phyloP scores from a whole-genome alignment of 495 filamentous ascomycete species.

The Xeromyces bisporus region DNA sequence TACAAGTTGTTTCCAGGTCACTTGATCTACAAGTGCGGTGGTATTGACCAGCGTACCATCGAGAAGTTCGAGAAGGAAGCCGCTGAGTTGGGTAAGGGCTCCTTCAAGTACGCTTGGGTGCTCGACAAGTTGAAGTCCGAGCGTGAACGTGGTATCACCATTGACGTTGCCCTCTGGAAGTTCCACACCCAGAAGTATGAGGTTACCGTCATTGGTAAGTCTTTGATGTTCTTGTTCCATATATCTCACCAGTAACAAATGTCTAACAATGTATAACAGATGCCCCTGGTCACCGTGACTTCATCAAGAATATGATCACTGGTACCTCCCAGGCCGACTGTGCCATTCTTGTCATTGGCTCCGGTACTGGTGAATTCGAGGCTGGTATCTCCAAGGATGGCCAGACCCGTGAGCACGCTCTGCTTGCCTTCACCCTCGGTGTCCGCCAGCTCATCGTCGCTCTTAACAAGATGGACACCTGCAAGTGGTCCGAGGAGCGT shows the following conservation, averaged over 20 bases:
- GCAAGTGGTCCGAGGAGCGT: slow-evolving; percentile 91
- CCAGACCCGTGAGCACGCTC: slow-evolving; percentile 99
- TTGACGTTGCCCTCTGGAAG: slow-evolving; percentile 99
- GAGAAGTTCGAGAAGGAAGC: slow-evolving; percentile 99
- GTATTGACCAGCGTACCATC: slow-evolving; percentile 99
- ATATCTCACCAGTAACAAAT: slow-evolving; percentile 2
- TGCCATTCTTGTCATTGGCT: slow-evolving; percentile 99
- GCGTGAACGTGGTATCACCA: slow-evolving; percentile 99
- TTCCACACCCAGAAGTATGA: slow-evolving; percentile 98
- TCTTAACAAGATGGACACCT: slow-evolving; percentile 99
- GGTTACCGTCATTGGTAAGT: slow-evolving; percentile 93
- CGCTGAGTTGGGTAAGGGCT: slow-evolving; percentile 98
- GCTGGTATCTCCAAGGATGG: slow-evolving; percentile 99
- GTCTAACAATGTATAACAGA: slow-evolving; percentile 33
- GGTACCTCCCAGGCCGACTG: slow-evolving; percentile 99
- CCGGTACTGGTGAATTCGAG: slow-evolving; percentile 99
- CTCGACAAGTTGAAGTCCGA: slow-evolving; percentile 99
- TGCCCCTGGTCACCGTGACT: slow-evolving; percentile 98
- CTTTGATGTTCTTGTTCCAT: slow-evolving; percentile 17
- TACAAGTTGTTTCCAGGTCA: slow-evolving; percentile 40
- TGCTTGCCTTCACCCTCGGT: slow-evolving; percentile 99
- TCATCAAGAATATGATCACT: slow-evolving; percentile 99
- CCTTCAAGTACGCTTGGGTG: slow-evolving; percentile 99
- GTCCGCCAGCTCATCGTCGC: slow-evolving; percentile 99
- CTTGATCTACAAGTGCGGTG: slow-evolving; percentile 99